A percentile compares a stretch with the other conserved stretches of the same genome.
Evolutionary conservation across 768 basidiomycete species (phyloP).

Genomic region (Termitomyces sp.): DNA sequence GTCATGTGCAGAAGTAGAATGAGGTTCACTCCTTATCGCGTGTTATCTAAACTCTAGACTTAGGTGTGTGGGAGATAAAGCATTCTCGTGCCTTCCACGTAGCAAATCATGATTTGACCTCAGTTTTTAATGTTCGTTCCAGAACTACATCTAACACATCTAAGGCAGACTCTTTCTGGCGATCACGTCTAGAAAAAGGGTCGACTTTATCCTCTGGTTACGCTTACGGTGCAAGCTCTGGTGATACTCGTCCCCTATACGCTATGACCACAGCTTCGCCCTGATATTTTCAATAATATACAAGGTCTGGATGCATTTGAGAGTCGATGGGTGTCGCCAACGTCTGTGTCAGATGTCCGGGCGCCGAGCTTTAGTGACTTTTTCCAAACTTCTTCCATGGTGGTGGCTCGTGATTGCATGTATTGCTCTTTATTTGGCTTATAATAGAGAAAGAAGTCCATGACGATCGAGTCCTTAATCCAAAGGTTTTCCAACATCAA

Average conservation of each 20-base stretch:
- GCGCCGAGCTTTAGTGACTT: not conserved
- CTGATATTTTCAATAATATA: not conserved
- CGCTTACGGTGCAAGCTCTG: not conserved
- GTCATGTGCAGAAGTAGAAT: not conserved
- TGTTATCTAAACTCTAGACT: not conserved
- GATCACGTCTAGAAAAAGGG: not conserved
- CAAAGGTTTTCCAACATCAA: not conserved
- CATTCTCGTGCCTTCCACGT: not conserved
- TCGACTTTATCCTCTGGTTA: not conserved
- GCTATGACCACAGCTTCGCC: not conserved
- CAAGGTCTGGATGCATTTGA: not conserved
- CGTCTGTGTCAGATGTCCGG: not conserved
- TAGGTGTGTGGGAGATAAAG: not conserved
- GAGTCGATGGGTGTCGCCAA: not conserved
- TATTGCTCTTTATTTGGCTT: not conserved
- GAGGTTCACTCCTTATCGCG: not conserved
- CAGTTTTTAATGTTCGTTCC: not conserved
- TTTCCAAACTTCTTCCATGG: not conserved
- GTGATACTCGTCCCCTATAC: not conserved
- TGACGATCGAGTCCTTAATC: not conserved
- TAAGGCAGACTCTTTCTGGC: not conserved
- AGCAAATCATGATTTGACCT: not conserved
- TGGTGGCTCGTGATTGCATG: not conserved
- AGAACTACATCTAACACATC: not conserved
- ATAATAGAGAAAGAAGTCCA: too few relatives aligned